phyloP scores from a whole-genome alignment of 1,284 basidiomycete genomes.

The Bothia castanella region DNA sequence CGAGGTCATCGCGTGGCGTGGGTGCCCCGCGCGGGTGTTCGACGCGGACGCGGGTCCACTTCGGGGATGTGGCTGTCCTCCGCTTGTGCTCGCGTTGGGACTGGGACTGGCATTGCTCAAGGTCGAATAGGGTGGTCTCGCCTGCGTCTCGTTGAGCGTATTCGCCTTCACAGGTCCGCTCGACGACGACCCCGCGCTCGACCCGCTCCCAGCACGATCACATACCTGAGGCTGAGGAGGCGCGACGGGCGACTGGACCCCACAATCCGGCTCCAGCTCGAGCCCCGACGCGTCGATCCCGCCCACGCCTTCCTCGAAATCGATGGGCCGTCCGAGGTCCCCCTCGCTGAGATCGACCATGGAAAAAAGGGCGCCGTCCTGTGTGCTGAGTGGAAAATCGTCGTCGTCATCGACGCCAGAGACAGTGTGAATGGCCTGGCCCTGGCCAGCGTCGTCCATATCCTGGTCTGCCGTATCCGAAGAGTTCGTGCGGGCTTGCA shows the following conservation, averaged over 20 bases:
- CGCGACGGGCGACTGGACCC: not conserved
- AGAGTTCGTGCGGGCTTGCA: not conserved
- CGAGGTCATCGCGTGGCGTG: slow-evolving; percentile 37
- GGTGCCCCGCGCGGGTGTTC: slow-evolving; percentile 4
- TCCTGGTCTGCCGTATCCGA: slow-evolving; percentile 10
- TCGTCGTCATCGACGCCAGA: slow-evolving; percentile 32
- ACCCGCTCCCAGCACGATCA: slow-evolving; percentile 1
- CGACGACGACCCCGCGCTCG: not conserved
- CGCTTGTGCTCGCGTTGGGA: too few relatives aligned
- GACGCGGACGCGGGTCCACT: slow-evolving; percentile 11
- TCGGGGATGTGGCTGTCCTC: not conserved
- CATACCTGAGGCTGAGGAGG: slow-evolving; percentile 4
- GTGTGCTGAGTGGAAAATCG: slow-evolving; percentile 52
- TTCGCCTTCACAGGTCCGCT: not conserved
- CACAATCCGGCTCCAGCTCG: slow-evolving; percentile 1
- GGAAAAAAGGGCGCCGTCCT: slow-evolving; percentile 62
- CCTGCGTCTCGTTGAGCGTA: slow-evolving; percentile 1
- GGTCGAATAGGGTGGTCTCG: not conserved
- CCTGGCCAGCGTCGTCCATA: slow-evolving; percentile 14
- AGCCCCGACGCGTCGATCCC: not conserved
- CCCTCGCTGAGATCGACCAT: slow-evolving; percentile 53
- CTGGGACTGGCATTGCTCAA: too few relatives aligned
- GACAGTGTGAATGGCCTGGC: slow-evolving; percentile 7
- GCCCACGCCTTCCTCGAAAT: slow-evolving; percentile 41
- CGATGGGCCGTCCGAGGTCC: slow-evolving; percentile 48